Evolutionary conservation across 768 basidiomycete genomes (phyloP).

Genomic region (Trametes gibbosa): DNA sequence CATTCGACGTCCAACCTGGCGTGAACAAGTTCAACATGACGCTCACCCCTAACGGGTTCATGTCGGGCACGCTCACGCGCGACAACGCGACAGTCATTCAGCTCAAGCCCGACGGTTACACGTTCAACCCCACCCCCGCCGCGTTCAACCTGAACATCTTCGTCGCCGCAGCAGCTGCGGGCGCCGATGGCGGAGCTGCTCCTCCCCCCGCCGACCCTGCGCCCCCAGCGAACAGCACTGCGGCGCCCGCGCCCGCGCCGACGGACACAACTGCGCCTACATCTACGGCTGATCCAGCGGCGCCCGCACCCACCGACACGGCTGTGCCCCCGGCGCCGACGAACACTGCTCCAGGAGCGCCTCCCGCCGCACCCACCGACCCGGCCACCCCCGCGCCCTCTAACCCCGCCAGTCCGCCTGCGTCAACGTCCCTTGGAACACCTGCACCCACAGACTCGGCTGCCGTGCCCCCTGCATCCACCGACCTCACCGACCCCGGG

Average conservation of each 20-base stretch:
- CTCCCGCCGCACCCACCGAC: too few species aligned
- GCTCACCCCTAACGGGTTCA: conserved; percentile 48
- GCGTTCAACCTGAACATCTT: conserved; percentile 65
- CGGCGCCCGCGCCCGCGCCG: neutral
- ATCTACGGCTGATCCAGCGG: neutral
- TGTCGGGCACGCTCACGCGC: conserved; percentile 54
- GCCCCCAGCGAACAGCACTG: neutral
- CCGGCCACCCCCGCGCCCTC: too few species aligned
- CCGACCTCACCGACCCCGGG: too few species aligned
- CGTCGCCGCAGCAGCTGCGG: conserved; percentile 36
- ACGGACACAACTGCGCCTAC: neutral
- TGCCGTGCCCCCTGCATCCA: neutral
- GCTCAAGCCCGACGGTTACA: conserved; percentile 45
- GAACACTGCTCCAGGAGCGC: neutral
- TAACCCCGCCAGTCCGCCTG: too few species aligned
- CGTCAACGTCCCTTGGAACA: too few species aligned
- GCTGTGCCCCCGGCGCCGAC: neutral
- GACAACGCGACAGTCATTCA: conserved; percentile 49
- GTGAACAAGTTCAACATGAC: conserved; percentile 61
- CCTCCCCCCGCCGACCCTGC: neutral
- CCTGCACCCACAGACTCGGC: neutral
- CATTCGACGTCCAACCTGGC: conserved; percentile 43
- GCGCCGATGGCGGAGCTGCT: neutral
- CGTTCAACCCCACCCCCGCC: conserved; percentile 29
- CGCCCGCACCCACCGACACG: neutral